Percentiles rank a stretch among this genome's conserved stretches.
These are phyloP conservation scores for Thraustochytrium sp. DNA, from an alignment of 352 stramenopile species.

Conservation along the genomic window DNA sequence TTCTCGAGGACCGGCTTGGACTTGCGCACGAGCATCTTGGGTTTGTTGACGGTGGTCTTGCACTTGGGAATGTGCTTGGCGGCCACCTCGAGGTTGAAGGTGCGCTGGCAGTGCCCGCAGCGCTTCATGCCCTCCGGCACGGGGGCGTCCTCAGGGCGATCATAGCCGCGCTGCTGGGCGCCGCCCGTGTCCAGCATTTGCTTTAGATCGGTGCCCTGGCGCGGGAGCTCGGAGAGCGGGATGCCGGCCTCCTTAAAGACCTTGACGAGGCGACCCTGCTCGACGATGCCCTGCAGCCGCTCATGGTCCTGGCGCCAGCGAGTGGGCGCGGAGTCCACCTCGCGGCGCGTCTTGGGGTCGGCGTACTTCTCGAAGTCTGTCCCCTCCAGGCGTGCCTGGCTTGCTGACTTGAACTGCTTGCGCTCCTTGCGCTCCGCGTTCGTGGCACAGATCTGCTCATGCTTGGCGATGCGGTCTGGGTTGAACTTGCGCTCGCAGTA, in stretches of 20 bases:
- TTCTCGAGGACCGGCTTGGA: slow-evolving; percentile 36
- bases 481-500: slow-evolving; percentile 47
- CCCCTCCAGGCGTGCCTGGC: slow-evolving; percentile 21
- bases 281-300: slow-evolving; percentile 36
- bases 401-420: slow-evolving; percentile 42
- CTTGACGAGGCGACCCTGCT: slow-evolving; percentile 43
- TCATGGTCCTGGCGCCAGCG: slow-evolving; percentile 40
- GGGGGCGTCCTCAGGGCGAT: not conserved
- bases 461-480: slow-evolving; percentile 43
- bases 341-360: not conserved
- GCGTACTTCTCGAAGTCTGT: slow-evolving; percentile 45
- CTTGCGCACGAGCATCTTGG: slow-evolving; percentile 42
- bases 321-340: not conserved
- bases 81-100: not conserved
- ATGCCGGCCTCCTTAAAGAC: slow-evolving; percentile 39
- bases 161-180: not conserved
- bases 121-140: slow-evolving; percentile 37
- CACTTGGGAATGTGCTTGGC: slow-evolving; percentile 47
- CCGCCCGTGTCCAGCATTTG: not conserved
- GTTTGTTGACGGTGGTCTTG: slow-evolving; percentile 40
- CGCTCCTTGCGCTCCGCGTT: slow-evolving; percentile 35
- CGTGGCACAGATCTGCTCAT: slow-evolving; percentile 43
- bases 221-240: slow-evolving; percentile 41
- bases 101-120: slow-evolving; percentile 34
- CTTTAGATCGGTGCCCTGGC: not conserved